Evolutionary conservation across 129 eudicot genomes (phyloP).

Genomic region (Gnaphalium uliginosum): DNA sequence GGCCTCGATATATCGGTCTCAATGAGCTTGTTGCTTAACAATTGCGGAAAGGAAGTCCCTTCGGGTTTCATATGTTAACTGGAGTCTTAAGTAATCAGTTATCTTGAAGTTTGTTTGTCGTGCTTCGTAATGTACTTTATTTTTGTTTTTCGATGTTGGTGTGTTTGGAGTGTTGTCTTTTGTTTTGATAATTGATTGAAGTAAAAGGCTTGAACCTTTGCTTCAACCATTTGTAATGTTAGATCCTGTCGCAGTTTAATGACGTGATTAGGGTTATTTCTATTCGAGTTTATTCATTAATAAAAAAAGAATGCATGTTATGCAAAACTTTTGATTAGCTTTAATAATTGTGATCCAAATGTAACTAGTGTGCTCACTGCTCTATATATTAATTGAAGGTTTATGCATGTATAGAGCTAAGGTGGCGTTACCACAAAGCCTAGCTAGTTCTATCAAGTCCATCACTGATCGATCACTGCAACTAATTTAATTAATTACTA

Average conservation of each 20-base stretch:
- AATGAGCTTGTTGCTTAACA: slow-evolving; percentile 25
- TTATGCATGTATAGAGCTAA: too few species aligned
- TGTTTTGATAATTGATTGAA: slow-evolving; percentile 4
- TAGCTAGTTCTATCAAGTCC: too few species aligned
- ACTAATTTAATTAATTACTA: too few species aligned
- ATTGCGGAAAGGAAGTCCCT: slow-evolving; percentile 31
- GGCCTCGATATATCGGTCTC: slow-evolving; percentile 5
- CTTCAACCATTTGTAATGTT: slow-evolving; percentile 13
- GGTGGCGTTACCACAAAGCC: too few species aligned
- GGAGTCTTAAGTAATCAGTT: not conserved
- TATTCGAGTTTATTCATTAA: slow-evolving; percentile 17
- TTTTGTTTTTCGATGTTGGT: not conserved
- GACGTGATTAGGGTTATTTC: slow-evolving; percentile 18
- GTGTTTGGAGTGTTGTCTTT: not conserved
- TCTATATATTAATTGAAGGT: too few species aligned
- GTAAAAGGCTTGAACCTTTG: slow-evolving; percentile 17
- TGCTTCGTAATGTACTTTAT: slow-evolving; percentile 7
- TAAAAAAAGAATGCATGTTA: slow-evolving; percentile 18
- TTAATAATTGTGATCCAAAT: too few species aligned
- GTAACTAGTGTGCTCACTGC: too few species aligned
- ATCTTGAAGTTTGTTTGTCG: slow-evolving; percentile 16
- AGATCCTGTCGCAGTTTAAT: not conserved
- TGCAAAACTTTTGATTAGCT: not conserved
- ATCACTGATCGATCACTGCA: too few species aligned
- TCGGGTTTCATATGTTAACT: slow-evolving; percentile 29